Percentiles rank a stretch among this genome's conserved stretches.
phyloP scores from a whole-genome alignment of 805 yeast species.

The Metschnikowia vanudenii region DNA sequence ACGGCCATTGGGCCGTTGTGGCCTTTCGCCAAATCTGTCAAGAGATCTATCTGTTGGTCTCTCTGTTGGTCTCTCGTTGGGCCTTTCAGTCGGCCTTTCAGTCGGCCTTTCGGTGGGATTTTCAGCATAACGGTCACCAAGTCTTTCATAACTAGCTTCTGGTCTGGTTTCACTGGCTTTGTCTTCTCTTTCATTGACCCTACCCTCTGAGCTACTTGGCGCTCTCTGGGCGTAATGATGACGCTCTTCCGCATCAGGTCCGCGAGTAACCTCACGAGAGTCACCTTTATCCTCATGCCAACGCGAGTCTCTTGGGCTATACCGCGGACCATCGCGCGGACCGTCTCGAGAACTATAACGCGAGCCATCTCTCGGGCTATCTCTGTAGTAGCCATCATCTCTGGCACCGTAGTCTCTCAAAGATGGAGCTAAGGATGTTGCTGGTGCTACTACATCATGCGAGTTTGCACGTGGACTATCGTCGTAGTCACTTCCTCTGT shows the following conservation, averaged over 20 bases:
- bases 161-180: too few relatives aligned
- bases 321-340: too few relatives aligned
- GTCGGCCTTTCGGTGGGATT: too few relatives aligned
- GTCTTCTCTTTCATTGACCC: background rate
- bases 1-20: slow-evolving; percentile 1
- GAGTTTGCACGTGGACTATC: background rate
- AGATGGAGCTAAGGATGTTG: too few relatives aligned
- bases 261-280: background rate
- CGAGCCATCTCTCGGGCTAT: background rate
- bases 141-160: too few relatives aligned
- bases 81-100: too few relatives aligned
- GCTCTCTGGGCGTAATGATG: background rate
- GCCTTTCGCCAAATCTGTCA: background rate
- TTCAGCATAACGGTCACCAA: too few relatives aligned
- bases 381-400: background rate
- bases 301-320: background rate
- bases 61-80: too few relatives aligned
- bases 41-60: too few relatives aligned
- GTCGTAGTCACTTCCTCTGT: background rate
- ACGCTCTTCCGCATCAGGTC: background rate
- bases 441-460: background rate
- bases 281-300: background rate
- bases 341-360: too few relatives aligned
- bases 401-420: background rate
- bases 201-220: background rate